Percentiles rank a stretch among this genome's conserved stretches.
phyloP scores from a whole-genome alignment of 768 basidiomycete genomes.

The Rhizopogon vulgaris region DNA sequence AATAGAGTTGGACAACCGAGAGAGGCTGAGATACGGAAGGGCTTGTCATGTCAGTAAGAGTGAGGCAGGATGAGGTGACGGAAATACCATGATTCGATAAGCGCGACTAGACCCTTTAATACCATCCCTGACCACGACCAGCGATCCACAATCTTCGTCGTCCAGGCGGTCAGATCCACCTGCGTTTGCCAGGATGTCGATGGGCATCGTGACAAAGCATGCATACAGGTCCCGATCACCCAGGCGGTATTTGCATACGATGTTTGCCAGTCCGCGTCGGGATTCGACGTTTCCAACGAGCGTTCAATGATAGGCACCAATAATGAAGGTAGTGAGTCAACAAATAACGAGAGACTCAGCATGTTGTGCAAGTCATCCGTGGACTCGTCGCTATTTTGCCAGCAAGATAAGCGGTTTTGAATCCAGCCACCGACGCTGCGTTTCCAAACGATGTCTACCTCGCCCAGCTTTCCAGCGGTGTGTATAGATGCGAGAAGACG shows the following conservation, averaged over 20 bases:
- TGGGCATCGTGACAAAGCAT: conserved; percentile 34
- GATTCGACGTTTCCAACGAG: conserved; percentile 25
- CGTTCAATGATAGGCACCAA: conserved; percentile 41
- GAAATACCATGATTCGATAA: conserved; percentile 41
- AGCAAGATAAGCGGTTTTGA: conserved; percentile 34
- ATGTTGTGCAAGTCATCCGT: conserved; percentile 52
- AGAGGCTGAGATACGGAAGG: conserved; percentile 17
- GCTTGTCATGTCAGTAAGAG: conserved; percentile 8
- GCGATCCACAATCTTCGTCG: conserved; percentile 31
- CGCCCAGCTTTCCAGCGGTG: conserved; percentile 42
- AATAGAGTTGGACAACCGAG: conserved; percentile 46
- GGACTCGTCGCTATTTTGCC: conserved; percentile 32
- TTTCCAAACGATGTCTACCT: conserved; percentile 54
- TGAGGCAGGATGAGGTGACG: not conserved
- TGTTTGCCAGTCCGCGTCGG: conserved; percentile 26
- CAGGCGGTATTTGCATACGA: conserved; percentile 41
- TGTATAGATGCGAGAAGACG: conserved; percentile 46
- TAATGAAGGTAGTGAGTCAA: conserved; percentile 37
- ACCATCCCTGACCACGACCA: conserved; percentile 59
- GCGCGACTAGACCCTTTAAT: conserved; percentile 45
- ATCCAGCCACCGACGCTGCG: conserved; percentile 47
- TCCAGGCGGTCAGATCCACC: conserved; percentile 48
- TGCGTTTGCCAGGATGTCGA: conserved; percentile 25
- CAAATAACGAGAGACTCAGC: conserved; percentile 45
- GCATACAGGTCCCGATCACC: conserved; percentile 57